Conservation (phyloP, 495 filamentous ascomycete species). For the Hypoxylon crocopeplum region DNA sequence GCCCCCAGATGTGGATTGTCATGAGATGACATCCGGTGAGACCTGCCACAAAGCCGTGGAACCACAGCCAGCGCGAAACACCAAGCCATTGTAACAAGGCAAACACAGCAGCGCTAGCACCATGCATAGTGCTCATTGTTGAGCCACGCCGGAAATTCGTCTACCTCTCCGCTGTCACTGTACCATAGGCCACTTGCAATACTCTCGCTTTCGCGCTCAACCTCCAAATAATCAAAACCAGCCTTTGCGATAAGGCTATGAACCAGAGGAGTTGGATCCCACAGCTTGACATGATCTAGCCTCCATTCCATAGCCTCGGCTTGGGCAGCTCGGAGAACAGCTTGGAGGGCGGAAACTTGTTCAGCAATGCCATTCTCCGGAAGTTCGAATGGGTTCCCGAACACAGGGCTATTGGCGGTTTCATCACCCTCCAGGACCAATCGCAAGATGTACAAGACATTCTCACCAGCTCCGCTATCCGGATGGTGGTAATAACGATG, state of each 20-base stretch:
- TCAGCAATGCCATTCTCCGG: no score
- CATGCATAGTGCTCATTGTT: conserved; percentile 82
- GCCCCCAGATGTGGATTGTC: no score
- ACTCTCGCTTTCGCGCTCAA: conserved; percentile 40
- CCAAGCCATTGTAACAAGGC: no score
- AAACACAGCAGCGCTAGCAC: conserved; percentile 64
- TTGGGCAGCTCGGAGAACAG: conserved; percentile 34
- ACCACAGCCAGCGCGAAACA: no score
- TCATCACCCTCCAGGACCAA: conserved; percentile 65
- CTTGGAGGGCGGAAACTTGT: no score
- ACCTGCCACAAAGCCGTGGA: no score
- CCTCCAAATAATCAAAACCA: conserved; percentile 23
- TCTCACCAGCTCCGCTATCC: conserved; percentile 42
- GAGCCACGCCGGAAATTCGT: conserved; percentile 68
- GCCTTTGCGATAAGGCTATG: conserved; percentile 20
- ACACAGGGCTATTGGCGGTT: conserved; percentile 24
- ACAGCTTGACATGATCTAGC: conserved; percentile 33
- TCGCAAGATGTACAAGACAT: conserved; percentile 71
- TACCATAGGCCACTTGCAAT: conserved; percentile 43
- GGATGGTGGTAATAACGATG: conserved; percentile 57
- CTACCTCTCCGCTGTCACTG: conserved; percentile 25
- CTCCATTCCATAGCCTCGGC: conserved; percentile 37
- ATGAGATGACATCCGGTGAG: no score
- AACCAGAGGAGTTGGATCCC: conserved; percentile 36
- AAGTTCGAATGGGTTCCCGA: no score